Evolutionary conservation across 257 asterid species (phyloP).

Genomic region (Penstemon davidsonii): DNA sequence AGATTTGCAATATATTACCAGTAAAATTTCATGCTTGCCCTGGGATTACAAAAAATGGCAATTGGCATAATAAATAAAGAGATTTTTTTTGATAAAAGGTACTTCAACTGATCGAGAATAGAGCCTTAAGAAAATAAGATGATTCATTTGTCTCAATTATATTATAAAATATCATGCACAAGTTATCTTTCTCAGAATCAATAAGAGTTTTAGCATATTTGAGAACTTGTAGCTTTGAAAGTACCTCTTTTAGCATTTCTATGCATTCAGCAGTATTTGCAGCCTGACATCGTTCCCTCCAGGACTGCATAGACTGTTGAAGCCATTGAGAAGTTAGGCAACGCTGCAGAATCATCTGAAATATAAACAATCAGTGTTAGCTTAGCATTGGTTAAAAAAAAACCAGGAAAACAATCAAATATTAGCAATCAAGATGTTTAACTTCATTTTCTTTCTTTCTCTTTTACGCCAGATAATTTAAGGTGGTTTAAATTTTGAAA

Average conservation of each 20-base stretch:
- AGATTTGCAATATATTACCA: neutral
- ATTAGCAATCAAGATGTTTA: conserved; percentile 11
- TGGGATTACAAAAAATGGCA: neutral
- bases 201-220: conserved; percentile 9
- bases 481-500: neutral
- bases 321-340: conserved; percentile 66
- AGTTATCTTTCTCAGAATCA: conserved; percentile 21
- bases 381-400: conserved; percentile 19
- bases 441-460: neutral
- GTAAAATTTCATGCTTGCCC: neutral
- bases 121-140: conserved; percentile 22
- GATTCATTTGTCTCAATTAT: neutral
- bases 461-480: neutral
- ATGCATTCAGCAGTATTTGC: conserved; percentile 78
- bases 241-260: conserved; percentile 89
- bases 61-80: conserved; percentile 5
- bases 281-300: conserved; percentile 73
- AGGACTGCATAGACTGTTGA: conserved; percentile 53
- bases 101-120: conserved; percentile 17
- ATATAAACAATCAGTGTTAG: conserved; percentile 28
- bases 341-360: conserved; percentile 75
- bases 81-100: neutral
- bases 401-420: conserved; percentile 18
- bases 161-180: conserved; percentile 16
- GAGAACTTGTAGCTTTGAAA: conserved; percentile 13